A percentile compares a stretch with the other conserved stretches of the same genome.
These are phyloP conservation scores for Pseudogymnoascus pannorum DNA, from an alignment of 2,329 filamentous ascomycete species.

Conservation along the genomic window DNA sequence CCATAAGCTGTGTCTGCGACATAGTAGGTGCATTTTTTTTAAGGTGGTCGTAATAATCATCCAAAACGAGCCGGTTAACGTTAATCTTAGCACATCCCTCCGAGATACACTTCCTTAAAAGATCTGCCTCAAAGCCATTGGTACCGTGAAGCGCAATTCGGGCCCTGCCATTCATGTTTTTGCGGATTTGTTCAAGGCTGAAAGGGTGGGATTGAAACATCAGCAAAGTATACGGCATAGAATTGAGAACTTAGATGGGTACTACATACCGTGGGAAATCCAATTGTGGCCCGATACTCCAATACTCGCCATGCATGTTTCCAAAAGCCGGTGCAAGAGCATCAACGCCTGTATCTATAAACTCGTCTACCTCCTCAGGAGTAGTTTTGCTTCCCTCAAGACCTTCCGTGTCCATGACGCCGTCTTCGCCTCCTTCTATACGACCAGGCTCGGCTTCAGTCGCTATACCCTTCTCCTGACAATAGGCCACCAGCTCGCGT, in stretches of 20 bases:
- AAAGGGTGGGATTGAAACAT: background rate
- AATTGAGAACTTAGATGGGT: background rate
- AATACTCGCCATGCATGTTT: constrained; percentile 57
- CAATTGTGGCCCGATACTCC: constrained; percentile 7
- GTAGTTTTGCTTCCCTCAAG: constrained; percentile 45
- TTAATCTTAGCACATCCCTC: constrained; percentile 50
- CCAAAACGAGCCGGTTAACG: constrained; percentile 46
- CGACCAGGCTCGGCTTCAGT: constrained; percentile 56
- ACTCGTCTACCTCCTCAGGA: constrained; percentile 52
- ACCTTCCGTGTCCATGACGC: constrained; percentile 9
- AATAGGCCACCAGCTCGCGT: constrained; percentile 55
- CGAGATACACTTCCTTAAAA: constrained; percentile 44
- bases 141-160: constrained; percentile 48
- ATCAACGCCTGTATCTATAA: constrained; percentile 55
- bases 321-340: constrained; percentile 59
- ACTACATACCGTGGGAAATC: constrained; percentile 2
- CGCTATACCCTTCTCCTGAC: constrained; percentile 55
- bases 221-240: too few species aligned
- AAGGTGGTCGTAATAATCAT: constrained; percentile 38
- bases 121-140: constrained; percentile 44
- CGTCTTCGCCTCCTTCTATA: constrained; percentile 14
- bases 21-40: constrained; percentile 31
- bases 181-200: constrained; percentile 34
- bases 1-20: constrained; percentile 33
- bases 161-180: constrained; percentile 34